Conservation (phyloP, 1,284 basidiomycete genomes). For the Gymnopus androsaceus region DNA sequence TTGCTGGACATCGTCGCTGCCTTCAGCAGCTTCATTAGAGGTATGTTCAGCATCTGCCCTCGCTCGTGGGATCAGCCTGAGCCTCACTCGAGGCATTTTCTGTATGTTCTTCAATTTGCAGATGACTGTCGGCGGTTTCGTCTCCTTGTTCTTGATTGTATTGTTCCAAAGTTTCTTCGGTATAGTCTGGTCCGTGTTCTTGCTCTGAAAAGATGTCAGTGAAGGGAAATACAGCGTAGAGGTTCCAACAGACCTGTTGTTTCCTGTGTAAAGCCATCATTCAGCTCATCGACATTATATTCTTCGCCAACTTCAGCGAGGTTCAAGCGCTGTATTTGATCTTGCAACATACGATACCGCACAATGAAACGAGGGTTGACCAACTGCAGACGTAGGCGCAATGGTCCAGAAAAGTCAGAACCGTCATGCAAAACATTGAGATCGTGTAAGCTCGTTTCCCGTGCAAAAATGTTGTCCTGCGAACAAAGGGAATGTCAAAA, state of each 20-base stretch:
- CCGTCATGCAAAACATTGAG: conserved; percentile 71
- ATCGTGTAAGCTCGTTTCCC: conserved; percentile 73
- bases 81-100: neutral
- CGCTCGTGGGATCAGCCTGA: neutral
- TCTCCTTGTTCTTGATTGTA: conserved; percentile 4
- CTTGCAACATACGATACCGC: conserved; percentile 65
- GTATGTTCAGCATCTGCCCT: neutral
- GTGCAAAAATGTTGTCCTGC: conserved; percentile 76
- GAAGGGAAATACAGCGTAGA: neutral
- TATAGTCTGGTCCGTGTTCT: conserved; percentile 15
- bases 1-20: neutral
- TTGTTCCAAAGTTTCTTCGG: conserved; percentile 11
- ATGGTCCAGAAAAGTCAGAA: conserved; percentile 60
- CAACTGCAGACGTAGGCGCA: conserved; percentile 59
- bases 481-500: conserved; percentile 4
- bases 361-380: conserved; percentile 63
- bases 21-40: neutral
- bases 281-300: conserved; percentile 20
- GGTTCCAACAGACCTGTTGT: neutral
- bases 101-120: neutral
- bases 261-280: neutral
- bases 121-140: neutral
- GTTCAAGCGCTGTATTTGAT: conserved; percentile 52
- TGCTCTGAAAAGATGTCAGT: neutral
- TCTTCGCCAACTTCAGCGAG: conserved; percentile 28